Evolutionary conservation across 768 basidiomycete species (phyloP).

Genomic region (Saitozyma podzolica): DNA sequence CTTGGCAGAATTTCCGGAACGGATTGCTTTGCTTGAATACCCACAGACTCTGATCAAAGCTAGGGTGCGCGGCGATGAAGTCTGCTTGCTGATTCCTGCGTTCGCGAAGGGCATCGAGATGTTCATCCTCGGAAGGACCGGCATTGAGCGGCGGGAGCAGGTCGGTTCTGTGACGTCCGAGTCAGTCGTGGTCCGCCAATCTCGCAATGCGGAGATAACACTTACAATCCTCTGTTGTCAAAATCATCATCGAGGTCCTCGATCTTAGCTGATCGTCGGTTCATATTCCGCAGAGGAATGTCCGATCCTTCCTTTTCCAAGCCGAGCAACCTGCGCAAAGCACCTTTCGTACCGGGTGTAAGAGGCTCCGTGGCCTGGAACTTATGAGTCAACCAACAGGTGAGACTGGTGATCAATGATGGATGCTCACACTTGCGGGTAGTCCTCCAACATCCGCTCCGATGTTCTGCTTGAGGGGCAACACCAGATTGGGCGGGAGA

Average conservation of each 20-base stretch:
- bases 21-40: slow-evolving; percentile 76
- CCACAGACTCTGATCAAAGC: slow-evolving; percentile 89
- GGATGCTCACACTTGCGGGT: slow-evolving; percentile 17
- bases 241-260: slow-evolving; percentile 22
- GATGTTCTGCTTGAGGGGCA: slow-evolving; percentile 76
- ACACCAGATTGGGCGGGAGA: slow-evolving; percentile 69
- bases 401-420: background rate
- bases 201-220: background rate
- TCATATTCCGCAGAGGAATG: no score
- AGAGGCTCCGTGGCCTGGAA: no score
- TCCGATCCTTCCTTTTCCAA: slow-evolving; percentile 21
- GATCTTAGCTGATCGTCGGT: slow-evolving; percentile 8
- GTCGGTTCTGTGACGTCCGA: slow-evolving; percentile 31
- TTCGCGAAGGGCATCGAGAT: slow-evolving; percentile 66
- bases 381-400: no score
- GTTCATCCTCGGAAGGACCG: slow-evolving; percentile 30
- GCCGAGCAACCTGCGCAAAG: slow-evolving; percentile 37
- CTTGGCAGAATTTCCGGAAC: slow-evolving; percentile 75
- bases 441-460: slow-evolving; percentile 43
- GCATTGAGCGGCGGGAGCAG: slow-evolving; percentile 33
- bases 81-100: slow-evolving; percentile 74
- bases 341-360: slow-evolving; percentile 22
- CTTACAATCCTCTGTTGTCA: slow-evolving; percentile 43
- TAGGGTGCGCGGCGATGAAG: slow-evolving; percentile 83
- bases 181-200: background rate